Evolutionary conservation across 2,329 filamentous ascomycete species (phyloP), one percentile per base, ranked within the genome.

Genomic region (Trichophyton benhamiae): DNA sequence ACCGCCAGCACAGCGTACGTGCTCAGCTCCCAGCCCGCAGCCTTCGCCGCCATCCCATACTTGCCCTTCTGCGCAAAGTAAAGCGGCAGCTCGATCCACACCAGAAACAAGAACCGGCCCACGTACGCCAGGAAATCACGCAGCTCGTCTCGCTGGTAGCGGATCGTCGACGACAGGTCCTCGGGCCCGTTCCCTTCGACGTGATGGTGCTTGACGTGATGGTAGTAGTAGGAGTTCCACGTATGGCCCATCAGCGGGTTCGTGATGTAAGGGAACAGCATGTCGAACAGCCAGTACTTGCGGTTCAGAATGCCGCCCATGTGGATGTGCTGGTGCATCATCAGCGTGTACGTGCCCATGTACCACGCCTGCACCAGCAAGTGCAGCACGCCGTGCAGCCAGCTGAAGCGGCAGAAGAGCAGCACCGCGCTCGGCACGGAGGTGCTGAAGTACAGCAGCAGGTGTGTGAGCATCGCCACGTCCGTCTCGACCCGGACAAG

Each of bases 271-370:
- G 88, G 88, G 66, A 91, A 91, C 1, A 79, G 59, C 4, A 73
- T 70, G 68, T 92, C 88, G 62, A 91, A 72, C 33, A 80, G 68
- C 38, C 75, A 74, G 60, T 80, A 82, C 6, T 75, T 71, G 67
- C 81, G 82, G 25, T 77, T 74, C 41, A 91, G 74, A 2, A 91
- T 78, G 15, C 88, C 88, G 53, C 84, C 80, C 77, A 84, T 84
- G 71, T 92, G 88, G 67, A 92, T 91, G 71, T 92, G 88, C 69
- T 92, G 88, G 68, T 92, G 88, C 80, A 88, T 88, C 82, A 92
- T 84, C 42, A 92, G 78, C 0, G 88, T 92, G 74, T 89, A 92
- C 1, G 85, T 78, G 6, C 88, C 88, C 59, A 85, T 82, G 68
- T 86, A 91, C 70, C 80, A 87, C 38, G 81, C 74, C 67, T 87